A percentile compares a stretch with the other conserved stretches of the same genome.
phyloP scores from a whole-genome alignment of 371 early-diverging fungal genomes.

The Rhizopus arrhizus region DNA sequence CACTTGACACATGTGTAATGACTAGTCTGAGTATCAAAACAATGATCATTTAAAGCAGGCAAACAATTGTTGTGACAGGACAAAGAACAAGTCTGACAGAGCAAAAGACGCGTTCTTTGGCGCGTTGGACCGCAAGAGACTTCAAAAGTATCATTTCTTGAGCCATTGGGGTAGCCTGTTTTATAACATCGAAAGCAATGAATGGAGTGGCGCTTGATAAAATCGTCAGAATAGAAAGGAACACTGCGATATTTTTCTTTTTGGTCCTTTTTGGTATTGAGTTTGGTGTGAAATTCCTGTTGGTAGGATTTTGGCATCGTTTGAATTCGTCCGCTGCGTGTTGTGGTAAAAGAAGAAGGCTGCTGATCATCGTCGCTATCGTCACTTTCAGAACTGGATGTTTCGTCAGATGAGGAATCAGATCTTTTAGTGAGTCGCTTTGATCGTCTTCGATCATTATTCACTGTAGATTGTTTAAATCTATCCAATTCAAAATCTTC shows the following conservation, averaged over 20 bases:
- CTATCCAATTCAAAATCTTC: slow-evolving; percentile 14
- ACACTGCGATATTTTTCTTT: not conserved
- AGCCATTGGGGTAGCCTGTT: slow-evolving; percentile 8
- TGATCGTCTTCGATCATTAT: not conserved
- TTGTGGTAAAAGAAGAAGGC: not conserved
- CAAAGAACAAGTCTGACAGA: slow-evolving; percentile 49
- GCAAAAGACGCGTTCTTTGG: slow-evolving; percentile 28
- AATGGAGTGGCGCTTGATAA: slow-evolving; percentile 11
- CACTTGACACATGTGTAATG: slow-evolving; percentile 22
- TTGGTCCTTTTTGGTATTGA: not conserved
- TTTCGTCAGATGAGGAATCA: slow-evolving; percentile 3
- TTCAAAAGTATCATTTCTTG: slow-evolving; percentile 1
- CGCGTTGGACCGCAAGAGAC: slow-evolving; percentile 8
- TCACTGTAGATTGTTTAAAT: too few relatives aligned
- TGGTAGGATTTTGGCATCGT: not conserved
- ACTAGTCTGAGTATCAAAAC: not conserved
- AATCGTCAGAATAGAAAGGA: slow-evolving; percentile 4
- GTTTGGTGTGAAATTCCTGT: slow-evolving; percentile 12
- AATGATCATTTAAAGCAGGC: not conserved
- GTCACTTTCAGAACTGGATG: not conserved
- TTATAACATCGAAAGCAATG: slow-evolving; percentile 14
- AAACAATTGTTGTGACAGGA: slow-evolving; percentile 47
- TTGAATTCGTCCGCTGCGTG: not conserved
- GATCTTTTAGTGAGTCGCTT: not conserved
- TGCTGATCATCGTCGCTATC: not conserved